Percentiles rank a stretch among this genome's conserved stretches.
phyloP scores from a whole-genome alignment of 441 rosid species.

The Gossypium lobatum region DNA sequence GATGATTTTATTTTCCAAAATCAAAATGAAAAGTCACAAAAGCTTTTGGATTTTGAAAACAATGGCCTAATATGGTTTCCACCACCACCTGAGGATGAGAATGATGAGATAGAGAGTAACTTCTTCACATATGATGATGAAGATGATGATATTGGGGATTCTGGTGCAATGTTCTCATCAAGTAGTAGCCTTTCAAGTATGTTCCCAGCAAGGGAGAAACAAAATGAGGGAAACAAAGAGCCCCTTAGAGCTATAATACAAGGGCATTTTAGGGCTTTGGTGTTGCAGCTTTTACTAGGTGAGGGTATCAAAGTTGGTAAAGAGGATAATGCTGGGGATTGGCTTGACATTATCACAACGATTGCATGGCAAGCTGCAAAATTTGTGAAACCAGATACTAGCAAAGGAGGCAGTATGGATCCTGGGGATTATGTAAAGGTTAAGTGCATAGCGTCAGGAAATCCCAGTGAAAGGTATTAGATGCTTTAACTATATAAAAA shows the following conservation, averaged over 20 bases:
- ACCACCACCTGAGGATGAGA: conserved; percentile 79
- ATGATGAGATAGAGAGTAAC: conserved; percentile 64
- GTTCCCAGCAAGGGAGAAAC: conserved; percentile 57
- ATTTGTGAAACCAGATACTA: conserved; percentile 91
- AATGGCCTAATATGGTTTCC: conserved; percentile 83
- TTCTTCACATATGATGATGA: conserved; percentile 72
- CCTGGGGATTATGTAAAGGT: conserved; percentile 88
- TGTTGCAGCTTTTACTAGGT: conserved; percentile 69
- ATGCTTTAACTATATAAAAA: too few relatives aligned
- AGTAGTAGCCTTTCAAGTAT: conserved; percentile 67
- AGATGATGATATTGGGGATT: conserved; percentile 73
- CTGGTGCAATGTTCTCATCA: conserved; percentile 60
- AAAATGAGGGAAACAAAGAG: conserved; percentile 60
- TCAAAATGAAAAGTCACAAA: conserved; percentile 39
- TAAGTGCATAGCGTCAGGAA: conserved; percentile 84
- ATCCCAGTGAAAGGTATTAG: conserved; percentile 69
- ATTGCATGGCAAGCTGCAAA: conserved; percentile 93
- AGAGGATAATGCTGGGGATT: conserved; percentile 46
- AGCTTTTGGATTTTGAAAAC: conserved; percentile 77
- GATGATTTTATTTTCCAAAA: conserved; percentile 26
- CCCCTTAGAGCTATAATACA: conserved; percentile 67
- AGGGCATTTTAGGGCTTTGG: conserved; percentile 93
- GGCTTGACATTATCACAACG: conserved; percentile 75
- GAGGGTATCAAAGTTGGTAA: conserved; percentile 55
- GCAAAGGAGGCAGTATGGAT: conserved; percentile 98